phyloP scores from a whole-genome alignment of 768 basidiomycete species.

The Trametes cubensis region DNA sequence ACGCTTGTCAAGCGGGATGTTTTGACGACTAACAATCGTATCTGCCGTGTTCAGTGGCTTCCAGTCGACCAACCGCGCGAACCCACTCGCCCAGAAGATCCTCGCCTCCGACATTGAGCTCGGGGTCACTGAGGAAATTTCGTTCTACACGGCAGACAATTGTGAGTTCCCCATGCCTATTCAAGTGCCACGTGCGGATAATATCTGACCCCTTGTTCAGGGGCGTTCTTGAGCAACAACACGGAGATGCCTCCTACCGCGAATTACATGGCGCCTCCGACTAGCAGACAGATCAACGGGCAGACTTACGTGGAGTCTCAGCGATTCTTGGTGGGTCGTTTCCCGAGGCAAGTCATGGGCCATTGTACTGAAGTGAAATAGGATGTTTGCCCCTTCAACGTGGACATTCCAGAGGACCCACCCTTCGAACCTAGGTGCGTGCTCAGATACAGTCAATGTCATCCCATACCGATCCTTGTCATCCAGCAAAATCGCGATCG shows the following conservation, averaged over 20 bases:
- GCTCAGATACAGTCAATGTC: background rate
- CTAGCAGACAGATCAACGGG: slow-evolving; percentile 35
- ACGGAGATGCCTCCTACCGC: slow-evolving; percentile 27
- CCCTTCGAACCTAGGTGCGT: slow-evolving; percentile 48
- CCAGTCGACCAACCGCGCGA: slow-evolving; percentile 55
- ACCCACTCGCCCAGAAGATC: slow-evolving; percentile 61
- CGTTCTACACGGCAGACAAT: slow-evolving; percentile 55
- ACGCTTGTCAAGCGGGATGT: background rate
- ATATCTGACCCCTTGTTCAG: slow-evolving; percentile 16
- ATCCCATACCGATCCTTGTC: background rate
- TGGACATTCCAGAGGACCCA: slow-evolving; percentile 46
- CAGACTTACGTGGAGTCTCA: slow-evolving; percentile 35
- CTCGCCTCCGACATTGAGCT: slow-evolving; percentile 53
- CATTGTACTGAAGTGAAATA: slow-evolving; percentile 27
- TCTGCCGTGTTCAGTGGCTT: slow-evolving; percentile 47
- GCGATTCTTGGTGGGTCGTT: slow-evolving; percentile 36
- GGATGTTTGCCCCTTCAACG: slow-evolving; percentile 38
- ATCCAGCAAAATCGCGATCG: slow-evolving; percentile 31
- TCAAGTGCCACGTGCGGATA: background rate
- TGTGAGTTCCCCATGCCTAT: slow-evolving; percentile 37
- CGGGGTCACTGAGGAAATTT: slow-evolving; percentile 38
- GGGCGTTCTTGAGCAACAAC: slow-evolving; percentile 36
- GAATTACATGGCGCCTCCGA: slow-evolving; percentile 38
- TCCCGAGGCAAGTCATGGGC: background rate
- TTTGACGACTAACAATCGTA: background rate